Percentiles rank a stretch among this genome's conserved stretches.
Evolutionary conservation across 2,329 filamentous ascomycete genomes (phyloP).

Genomic region (Lachnellula subtilissima): DNA sequence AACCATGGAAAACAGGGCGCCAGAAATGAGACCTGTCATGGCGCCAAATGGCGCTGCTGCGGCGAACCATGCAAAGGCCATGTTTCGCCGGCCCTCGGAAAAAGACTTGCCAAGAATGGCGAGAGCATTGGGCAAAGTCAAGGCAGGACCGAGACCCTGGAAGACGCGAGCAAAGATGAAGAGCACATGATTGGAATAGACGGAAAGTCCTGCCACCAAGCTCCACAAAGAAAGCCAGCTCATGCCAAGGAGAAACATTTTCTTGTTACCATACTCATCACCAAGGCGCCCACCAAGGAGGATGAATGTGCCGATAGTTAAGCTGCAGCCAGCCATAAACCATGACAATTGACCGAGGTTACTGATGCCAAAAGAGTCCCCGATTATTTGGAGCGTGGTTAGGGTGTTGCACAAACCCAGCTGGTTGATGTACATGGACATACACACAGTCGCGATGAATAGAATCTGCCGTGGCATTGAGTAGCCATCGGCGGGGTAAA

Average conservation of each 20-base stretch:
- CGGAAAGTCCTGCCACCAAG: conserved; percentile 20
- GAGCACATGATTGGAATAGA: conserved; percentile 8
- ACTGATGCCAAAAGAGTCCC: conserved; percentile 40
- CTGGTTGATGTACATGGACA: too few species aligned
- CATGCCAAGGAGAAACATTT: conserved; percentile 47
- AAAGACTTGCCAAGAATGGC: conserved; percentile 58
- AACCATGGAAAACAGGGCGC: conserved; percentile 23
- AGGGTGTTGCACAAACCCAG: too few species aligned
- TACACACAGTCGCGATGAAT: too few species aligned
- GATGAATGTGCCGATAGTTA: conserved; percentile 54
- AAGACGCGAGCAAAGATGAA: conserved; percentile 47
- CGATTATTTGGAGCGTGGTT: conserved; percentile 35
- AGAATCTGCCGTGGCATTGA: too few species aligned
- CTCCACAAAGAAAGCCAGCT: conserved; percentile 16
- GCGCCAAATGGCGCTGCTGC: not conserved
- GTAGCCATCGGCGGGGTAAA: too few species aligned
- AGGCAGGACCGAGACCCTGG: conserved; percentile 57
- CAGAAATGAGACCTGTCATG: not conserved
- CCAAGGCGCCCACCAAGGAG: conserved; percentile 53
- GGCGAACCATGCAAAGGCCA: conserved; percentile 52
- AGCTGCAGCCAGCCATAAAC: conserved; percentile 53
- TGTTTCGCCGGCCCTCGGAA: conserved; percentile 51
- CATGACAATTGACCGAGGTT: conserved; percentile 45
- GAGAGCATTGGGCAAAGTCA: conserved; percentile 59
- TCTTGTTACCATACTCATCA: conserved; percentile 53